Evolutionary conservation across 305 asterid genomes (phyloP), one percentile per base, ranked within the genome.

Genomic region (Petunia hybrid): DNA sequence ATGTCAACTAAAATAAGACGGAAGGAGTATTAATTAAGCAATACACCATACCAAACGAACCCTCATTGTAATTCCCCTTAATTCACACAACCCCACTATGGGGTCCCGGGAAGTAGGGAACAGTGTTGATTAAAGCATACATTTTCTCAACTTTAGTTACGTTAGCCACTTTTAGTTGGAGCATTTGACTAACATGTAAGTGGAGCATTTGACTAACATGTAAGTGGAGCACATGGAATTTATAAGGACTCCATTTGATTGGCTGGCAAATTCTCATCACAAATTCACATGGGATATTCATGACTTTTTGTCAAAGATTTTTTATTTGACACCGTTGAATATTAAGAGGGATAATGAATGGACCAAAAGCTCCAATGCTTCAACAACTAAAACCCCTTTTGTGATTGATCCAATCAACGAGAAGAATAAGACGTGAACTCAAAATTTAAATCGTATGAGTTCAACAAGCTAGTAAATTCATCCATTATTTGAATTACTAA

Each of bases 211-310:
- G 78, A 74, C 78, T 51, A 3, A 53, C 1, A 74, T n/a, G 5
- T 74, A 74, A 2, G 63, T 35, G 14, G 4, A 6, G 64, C 64
- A 74, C 78, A 73, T 73, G 78, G 3, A 1, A 62, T 62, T 35
- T 61, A 61, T 22, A 7, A 61, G 2, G 14, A 6, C 57, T 7
- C 56, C 1, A 51, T 1, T 51, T 8, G 64, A 74, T 74, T 74
- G 78, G 78, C 43, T 74, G 78, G 78, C 78, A 74, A 73, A 51
- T 2, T 73, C 46, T 53, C 36, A 51, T 51, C 36, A 48, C 63
- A 73, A 12, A 74, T 74, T 36, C 45, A 36, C 45, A 64, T 64
- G 69, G 43, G 45, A 64, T 38, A 74, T 74, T 38, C 64, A 73
- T 3, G 41, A 74, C 64, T 74, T 74, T 53, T 51, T 74, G 5